Percentiles rank a stretch among this genome's conserved stretches.
phyloP scores from a whole-genome alignment of 2,329 filamentous ascomycete genomes.

The Neonectria sp. region DNA sequence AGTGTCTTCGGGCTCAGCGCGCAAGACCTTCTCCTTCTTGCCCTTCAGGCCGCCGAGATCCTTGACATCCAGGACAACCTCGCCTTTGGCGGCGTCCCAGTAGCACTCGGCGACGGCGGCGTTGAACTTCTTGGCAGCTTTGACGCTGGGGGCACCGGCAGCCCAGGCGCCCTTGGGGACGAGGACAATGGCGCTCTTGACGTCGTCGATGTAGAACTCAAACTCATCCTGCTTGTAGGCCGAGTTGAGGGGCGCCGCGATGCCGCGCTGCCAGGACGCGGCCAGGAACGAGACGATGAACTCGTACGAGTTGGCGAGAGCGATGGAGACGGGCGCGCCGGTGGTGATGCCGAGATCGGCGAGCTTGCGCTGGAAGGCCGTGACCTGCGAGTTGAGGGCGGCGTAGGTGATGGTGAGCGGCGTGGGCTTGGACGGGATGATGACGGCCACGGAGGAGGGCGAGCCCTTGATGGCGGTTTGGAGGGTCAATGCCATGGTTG shows the following conservation, averaged over 20 bases:
- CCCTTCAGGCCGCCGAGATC: conserved; percentile 77
- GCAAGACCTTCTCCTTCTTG: conserved; percentile 58
- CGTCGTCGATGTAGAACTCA: conserved; percentile 92
- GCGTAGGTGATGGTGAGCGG: conserved; percentile 79
- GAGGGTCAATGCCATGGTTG: conserved; percentile 61
- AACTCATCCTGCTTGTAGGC: conserved; percentile 93
- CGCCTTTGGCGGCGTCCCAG: conserved; percentile 75
- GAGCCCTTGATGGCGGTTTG: conserved; percentile 65
- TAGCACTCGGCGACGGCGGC: conserved; percentile 91
- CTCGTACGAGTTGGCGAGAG: conserved; percentile 87
- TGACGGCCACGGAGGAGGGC: conserved; percentile 71
- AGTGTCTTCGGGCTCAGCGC: conserved; percentile 80
- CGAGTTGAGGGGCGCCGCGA: conserved; percentile 89
- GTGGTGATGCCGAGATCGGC: conserved; percentile 80
- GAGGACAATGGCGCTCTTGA: conserved; percentile 83
- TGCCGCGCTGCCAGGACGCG: conserved; percentile 85
- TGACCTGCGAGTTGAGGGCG: conserved; percentile 76
- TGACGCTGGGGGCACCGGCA: conserved; percentile 78
- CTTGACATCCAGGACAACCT: conserved; percentile 85
- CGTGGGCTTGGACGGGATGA: conserved; percentile 76
- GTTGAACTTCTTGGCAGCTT: conserved; percentile 83
- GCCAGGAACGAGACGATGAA: conserved; percentile 91
- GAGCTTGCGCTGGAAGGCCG: conserved; percentile 82
- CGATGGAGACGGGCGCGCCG: conserved; percentile 83
- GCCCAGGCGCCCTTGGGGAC: conserved; percentile 80